Evolutionary conservation across 2,329 filamentous ascomycete species (phyloP), one percentile per base, ranked within the genome.

Genomic region (Colletotrichum euphorbiae): DNA sequence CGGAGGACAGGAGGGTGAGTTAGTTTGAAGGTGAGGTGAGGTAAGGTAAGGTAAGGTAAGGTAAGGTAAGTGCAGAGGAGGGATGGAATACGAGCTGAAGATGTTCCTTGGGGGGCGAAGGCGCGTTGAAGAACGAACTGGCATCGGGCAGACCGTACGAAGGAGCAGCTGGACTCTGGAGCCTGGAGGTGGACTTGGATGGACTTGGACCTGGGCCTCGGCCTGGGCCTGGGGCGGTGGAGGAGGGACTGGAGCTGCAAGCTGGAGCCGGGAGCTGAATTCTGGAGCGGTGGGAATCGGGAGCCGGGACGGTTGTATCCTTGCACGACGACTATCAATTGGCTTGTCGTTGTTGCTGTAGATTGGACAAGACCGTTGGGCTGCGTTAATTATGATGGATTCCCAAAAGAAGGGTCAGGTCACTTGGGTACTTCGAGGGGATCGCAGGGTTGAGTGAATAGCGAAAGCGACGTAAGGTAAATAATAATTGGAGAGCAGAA

Each of bases 61-160:
- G 6, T 15, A 13, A 38, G 50, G 42, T 6, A 12, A 19, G 36
- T 33, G 17, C 38, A 45, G 54, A n/a, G 13, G 43, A 36, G 19
- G 50, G 43, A 31, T 24, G 60, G 69, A 70, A 70, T 70, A 70
- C 69, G 69, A 69, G 69, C 67, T 69, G 62, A 69, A 70, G 67
- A 67, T 67, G 50, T 62, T 52, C 66, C 40, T 57, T 40, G 63
- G 50, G n/a, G 51, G 59, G 36, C 33, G 17, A 58, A 15, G 8
- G 60, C 46, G 54, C 46, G 52, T 64, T 64, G 54, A 59, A 68
- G 52, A 64, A 59, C 17, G 31, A 38, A 60, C 43, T 38, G 43
- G 45, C 24, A 24, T 17, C 7, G 46, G 56, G 17, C 36, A 31
- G 48, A 9, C 21, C 24, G 24, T 24, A 38, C 5, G 36, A 38